Base-by-base conservation (phyloP, 192 early-diverging fungal genomes). In the Linnemannia elongata region DNA sequence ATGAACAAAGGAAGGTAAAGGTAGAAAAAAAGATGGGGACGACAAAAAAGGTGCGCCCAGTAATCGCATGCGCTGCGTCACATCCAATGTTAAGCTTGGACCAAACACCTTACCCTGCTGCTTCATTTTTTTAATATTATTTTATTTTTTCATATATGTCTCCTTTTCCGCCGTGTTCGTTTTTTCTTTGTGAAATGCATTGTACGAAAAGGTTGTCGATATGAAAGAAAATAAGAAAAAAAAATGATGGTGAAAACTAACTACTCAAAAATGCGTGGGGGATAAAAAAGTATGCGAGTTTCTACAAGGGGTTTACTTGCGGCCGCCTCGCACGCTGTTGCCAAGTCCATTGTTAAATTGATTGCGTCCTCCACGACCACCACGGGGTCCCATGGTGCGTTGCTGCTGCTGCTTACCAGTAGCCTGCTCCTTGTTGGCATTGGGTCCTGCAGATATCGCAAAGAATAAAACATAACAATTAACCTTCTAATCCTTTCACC, bases 331-430 rank as follows among this genome's bases (percentile, higher is more conserved):
- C 17, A 79, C 77, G 44, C 77, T 79, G 69, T 79, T 79, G 68
- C 77, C 77, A 79, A 79, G 77, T 70, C 77, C 77, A 20, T 79
- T 79, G 77, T 79, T 79, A 47, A 79, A 79, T 47, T 69, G 77
- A 49, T 79, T 79, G 17, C 77, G 77, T 41, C 69, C 68, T 30
- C 69, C 77, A 57, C 77, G 77, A 38, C 77, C 69, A 44, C 77
- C 77, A 13, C 77, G 77, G 38, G 77, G 68, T 33, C 77, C 77
- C 36, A 69, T 69, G n/a, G 68, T 79, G 52, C 66, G 68, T 24
- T 69, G 77, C 52, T 79, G 77, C 38, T 79, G 77, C 27, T 79
- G 77, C 77, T 79, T 79, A 20, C 77, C 77, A 27, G 77, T 41
- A 15, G 77, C 57, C 36, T 69, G 47, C 41, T 79, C 77, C 69